Evolutionary conservation across 768 basidiomycete genomes (phyloP), one percentile per base, ranked within the genome.

Genomic region (Pulveroboletus sp.): DNA sequence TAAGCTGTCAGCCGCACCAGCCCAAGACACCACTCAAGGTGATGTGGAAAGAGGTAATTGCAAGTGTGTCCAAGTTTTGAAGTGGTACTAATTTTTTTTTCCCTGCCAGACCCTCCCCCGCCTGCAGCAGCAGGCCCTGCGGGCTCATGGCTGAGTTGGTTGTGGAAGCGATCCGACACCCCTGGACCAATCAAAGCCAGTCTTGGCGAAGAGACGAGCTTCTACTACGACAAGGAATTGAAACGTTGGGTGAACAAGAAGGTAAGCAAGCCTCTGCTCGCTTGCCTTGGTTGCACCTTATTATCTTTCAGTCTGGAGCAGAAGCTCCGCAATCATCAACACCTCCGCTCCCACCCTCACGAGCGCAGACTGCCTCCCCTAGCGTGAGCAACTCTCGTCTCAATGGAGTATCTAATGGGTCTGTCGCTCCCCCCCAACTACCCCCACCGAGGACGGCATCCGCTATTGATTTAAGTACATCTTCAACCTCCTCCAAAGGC

Each of bases 221-320:
- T 98, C 73, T 87, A 91, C 61, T 99, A 89, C 64, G 96, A 99
- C 64, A 84, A 88, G 60, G 93, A 96, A n/a, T 77, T 86, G 52
- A 93, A 94, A 66, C 81, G 87, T 54, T 99, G 96, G 96, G 84
- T 99, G 26, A 93, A 96, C 67, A 94, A 88, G 70, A 93, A 87
- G 73, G 93, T 91, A 53, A 65, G 70, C 55, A 6, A 8, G 18
- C 44, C 49, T 26, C 27, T 43, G 39, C 17, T 8, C 40, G 36
- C 21, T 32, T 30, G 21, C n/a, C 2, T 28, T 5, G 31, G 38
- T 35, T 7, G 36, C 27, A 17, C 14, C 56, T 43, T 18, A 51
- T 57, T 1, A 15, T 47, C 30, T 18, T 41, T 7, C 39, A 91
- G 89, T 78, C 70, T 53, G 81, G 80, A 35, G 64, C 70, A 14